These are phyloP conservation scores for Umbelopsis ramanniana DNA, from an alignment of 192 early-diverging fungal genomes.

Conservation along the genomic window DNA sequence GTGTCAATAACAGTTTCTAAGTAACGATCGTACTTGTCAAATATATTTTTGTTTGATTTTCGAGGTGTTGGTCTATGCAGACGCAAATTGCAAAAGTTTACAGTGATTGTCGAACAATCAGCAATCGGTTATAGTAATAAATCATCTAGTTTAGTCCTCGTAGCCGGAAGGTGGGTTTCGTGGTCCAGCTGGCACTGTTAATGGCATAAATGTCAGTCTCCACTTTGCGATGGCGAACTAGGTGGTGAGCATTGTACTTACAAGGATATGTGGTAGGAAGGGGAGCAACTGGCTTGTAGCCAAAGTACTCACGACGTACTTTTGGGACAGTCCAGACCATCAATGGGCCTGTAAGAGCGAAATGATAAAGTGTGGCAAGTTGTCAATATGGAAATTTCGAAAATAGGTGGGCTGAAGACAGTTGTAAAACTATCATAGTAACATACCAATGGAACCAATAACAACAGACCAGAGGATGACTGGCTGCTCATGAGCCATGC, in stretches of 20 bases:
- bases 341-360: constrained; percentile 29
- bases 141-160: constrained; percentile 32
- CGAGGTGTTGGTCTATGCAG: background rate
- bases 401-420: too few relatives aligned
- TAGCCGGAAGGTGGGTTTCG: constrained; percentile 42
- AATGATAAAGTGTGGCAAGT: background rate
- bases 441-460: constrained; percentile 38
- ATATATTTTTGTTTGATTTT: background rate
- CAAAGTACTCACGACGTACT: constrained; percentile 42
- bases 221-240: background rate
- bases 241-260: constrained; percentile 2
- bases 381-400: background rate
- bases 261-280: constrained; percentile 42
- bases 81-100: constrained; percentile 22
- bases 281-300: constrained; percentile 35
- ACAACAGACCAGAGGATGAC: constrained; percentile 41
- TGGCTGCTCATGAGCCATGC: constrained; percentile 40
- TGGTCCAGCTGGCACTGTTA: constrained; percentile 34
- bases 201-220: background rate
- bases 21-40: background rate
- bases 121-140: constrained; percentile 16
- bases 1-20: background rate
- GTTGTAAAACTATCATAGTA: too few relatives aligned
- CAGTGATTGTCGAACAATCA: constrained; percentile 20
- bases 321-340: constrained; percentile 42